These are phyloP conservation scores for Ogataea pignaliae DNA, from an alignment of 805 yeast species.

Conservation along the genomic window DNA sequence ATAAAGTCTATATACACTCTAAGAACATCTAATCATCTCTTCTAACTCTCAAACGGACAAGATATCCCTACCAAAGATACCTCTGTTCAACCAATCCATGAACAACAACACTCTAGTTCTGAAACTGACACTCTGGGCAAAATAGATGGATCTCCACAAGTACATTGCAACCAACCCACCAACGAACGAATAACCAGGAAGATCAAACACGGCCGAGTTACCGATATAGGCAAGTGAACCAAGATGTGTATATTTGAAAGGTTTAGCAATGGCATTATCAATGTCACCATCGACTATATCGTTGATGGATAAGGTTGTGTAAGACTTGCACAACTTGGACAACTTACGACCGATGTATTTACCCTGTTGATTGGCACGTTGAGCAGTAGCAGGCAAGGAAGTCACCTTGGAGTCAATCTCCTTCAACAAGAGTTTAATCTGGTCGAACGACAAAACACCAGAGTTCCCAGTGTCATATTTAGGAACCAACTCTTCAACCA, in stretches of 20 bases:
- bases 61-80: conserved; percentile 49
- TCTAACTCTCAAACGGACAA: conserved; percentile 16
- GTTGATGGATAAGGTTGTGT: conserved; percentile 38
- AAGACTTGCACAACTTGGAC: conserved; percentile 44
- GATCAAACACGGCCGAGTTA: conserved; percentile 65
- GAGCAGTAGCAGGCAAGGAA: conserved; percentile 71
- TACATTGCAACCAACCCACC: conserved; percentile 71
- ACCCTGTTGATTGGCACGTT: conserved; percentile 71
- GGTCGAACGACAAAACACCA: conserved; percentile 50
- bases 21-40: no score
- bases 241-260: conserved; percentile 59
- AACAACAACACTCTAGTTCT: conserved; percentile 59
- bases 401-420: conserved; percentile 61
- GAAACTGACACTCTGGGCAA: conserved; percentile 61
- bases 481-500: conserved; percentile 46
- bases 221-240: conserved; percentile 69
- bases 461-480: conserved; percentile 43
- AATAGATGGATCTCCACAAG: conserved; percentile 67
- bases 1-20: no score
- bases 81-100: conserved; percentile 68
- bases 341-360: conserved; percentile 58
- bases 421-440: conserved; percentile 44
- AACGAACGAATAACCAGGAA: conserved; percentile 54
- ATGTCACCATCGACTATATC: conserved; percentile 49
- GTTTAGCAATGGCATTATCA: conserved; percentile 50